Percentiles rank a stretch among this genome's conserved stretches.
phyloP scores from a whole-genome alignment of 306 rosid genomes.

The Quercus variabilis region DNA sequence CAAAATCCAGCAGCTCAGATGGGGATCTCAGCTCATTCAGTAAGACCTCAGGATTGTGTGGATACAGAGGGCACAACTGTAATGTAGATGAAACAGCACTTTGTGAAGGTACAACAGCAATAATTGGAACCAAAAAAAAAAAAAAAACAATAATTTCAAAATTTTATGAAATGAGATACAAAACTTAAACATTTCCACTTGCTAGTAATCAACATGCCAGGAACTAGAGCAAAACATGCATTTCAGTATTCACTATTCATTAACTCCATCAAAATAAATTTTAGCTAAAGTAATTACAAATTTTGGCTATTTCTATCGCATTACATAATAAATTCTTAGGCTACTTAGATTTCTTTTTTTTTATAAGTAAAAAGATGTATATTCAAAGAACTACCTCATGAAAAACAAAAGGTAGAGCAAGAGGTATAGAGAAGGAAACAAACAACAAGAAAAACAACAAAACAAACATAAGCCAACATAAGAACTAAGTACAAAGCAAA shows the following conservation, averaged over 20 bases:
- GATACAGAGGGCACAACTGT: constrained; percentile 95
- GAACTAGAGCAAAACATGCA: neutral
- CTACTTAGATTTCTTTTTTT: neutral
- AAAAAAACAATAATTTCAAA: neutral
- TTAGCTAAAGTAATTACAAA: neutral
- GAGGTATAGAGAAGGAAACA: too few relatives aligned
- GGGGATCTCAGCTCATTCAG: constrained; percentile 96
- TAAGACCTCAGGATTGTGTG: constrained; percentile 89
- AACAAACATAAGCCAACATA: too few relatives aligned
- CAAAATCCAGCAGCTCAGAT: constrained; percentile 94
- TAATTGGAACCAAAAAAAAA: neutral
- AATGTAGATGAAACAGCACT: constrained; percentile 27
- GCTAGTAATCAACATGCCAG: neutral
- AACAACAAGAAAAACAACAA: too few relatives aligned
- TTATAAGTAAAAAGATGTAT: too few relatives aligned
- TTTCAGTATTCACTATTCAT: neutral
- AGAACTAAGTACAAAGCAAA: too few relatives aligned
- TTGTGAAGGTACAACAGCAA: constrained; percentile 17
- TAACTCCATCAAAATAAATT: neutral
- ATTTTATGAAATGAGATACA: neutral
- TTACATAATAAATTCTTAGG: neutral
- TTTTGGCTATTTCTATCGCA: neutral
- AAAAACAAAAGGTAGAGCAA: too few relatives aligned
- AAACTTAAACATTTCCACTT: neutral
- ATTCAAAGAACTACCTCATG: too few relatives aligned